Evolutionary conservation across 148 eudicot genomes (phyloP).

Genomic region (Salicornia ramosissima): DNA sequence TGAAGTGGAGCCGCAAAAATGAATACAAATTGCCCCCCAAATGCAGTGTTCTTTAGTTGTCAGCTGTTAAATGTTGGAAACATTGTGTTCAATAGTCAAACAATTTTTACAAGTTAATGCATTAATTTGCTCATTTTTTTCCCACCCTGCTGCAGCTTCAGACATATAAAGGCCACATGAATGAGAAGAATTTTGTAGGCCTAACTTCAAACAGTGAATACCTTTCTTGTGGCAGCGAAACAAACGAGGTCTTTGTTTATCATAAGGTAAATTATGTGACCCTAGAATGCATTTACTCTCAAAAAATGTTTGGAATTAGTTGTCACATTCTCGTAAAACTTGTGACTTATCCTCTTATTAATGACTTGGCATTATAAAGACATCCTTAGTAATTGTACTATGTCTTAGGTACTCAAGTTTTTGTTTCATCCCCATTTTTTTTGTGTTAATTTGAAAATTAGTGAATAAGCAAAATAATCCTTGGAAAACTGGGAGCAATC

Average conservation of each 20-base stretch:
- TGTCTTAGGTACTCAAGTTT: too few relatives aligned
- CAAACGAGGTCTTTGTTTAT: conserved; percentile 84
- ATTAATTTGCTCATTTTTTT: conserved; percentile 2
- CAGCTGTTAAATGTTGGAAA: not conserved
- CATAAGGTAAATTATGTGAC: conserved; percentile 56
- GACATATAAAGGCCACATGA: conserved; percentile 69
- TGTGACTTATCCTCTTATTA: not conserved
- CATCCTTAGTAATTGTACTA: too few relatives aligned
- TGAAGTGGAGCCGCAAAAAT: not conserved
- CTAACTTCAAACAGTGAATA: conserved; percentile 69
- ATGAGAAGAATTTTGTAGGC: conserved; percentile 94
- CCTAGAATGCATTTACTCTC: not conserved
- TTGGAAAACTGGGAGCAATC: too few relatives aligned
- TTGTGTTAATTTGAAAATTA: too few relatives aligned
- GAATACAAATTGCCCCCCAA: not conserved
- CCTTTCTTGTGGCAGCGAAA: conserved; percentile 91
- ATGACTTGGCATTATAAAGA: not conserved
- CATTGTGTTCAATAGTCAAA: not conserved
- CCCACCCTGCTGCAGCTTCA: conserved; percentile 43
- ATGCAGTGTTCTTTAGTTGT: not conserved
- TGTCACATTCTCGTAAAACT: not conserved
- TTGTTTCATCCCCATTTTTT: too few relatives aligned
- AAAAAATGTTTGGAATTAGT: not conserved
- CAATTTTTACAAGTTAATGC: too few relatives aligned
- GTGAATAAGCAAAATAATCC: too few relatives aligned